These are phyloP conservation scores for Psilocybe cyanescens DNA, from an alignment of 768 basidiomycete species.

Conservation along the genomic window DNA sequence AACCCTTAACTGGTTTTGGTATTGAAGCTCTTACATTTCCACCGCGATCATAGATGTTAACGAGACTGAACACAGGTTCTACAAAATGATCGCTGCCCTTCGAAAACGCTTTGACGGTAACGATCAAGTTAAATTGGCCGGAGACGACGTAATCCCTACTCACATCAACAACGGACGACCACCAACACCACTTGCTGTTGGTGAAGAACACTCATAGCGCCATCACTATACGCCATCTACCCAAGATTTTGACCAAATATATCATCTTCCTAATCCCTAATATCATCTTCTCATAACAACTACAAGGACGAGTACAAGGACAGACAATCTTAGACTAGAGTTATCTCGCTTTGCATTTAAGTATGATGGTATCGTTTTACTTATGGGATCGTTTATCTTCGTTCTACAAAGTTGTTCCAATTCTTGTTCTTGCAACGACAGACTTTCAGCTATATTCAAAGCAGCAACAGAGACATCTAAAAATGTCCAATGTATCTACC, in stretches of 20 bases:
- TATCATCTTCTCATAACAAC: neutral
- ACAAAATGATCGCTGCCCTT: conserved; percentile 71
- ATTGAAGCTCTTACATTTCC: conserved; percentile 17
- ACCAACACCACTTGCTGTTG: neutral
- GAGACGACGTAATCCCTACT: conserved; percentile 16
- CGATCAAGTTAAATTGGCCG: conserved; percentile 26
- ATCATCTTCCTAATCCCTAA: neutral
- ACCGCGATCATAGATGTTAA: neutral
- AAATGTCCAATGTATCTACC: neutral
- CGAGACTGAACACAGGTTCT: conserved; percentile 48
- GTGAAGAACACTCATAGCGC: neutral
- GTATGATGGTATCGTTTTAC: too few species aligned
- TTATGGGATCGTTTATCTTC: too few species aligned
- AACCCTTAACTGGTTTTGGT: conserved; percentile 82
- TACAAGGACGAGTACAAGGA: neutral
- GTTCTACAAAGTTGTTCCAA: too few species aligned
- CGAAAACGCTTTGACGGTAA: conserved; percentile 56
- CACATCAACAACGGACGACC: conserved; percentile 3
- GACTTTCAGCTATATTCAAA: too few species aligned
- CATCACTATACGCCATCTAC: neutral
- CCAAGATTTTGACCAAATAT: neutral
- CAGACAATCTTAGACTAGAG: neutral
- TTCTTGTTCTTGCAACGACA: too few species aligned
- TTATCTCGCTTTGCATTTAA: neutral
- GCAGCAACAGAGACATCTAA: too few species aligned